Evolutionary conservation across 2,329 filamentous ascomycete species (phyloP), one percentile per base, ranked within the genome.

Genomic region (Proliferodiscus dingleyae): DNA sequence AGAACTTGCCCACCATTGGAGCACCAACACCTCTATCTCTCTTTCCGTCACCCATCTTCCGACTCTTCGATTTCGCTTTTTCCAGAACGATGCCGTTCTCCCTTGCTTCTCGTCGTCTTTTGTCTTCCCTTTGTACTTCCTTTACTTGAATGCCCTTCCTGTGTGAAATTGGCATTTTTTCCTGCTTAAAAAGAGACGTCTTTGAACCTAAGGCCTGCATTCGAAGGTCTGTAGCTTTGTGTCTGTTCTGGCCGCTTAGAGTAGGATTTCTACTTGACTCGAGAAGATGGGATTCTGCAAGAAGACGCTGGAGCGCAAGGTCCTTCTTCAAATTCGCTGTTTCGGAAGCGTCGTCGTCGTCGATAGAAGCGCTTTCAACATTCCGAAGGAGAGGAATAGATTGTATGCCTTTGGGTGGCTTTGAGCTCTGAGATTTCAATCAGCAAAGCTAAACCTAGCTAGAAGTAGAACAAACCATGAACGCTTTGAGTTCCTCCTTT

Each of bases 21-120:
- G 80, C 81, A 52, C 87, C 88, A 29, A 95, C 80, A 0, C 78
- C 71, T 64, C 80, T 69, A 52, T 80, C 72, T 66, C 77, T 68
- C 62, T 64, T 64, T 54, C 57, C 62, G 41, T 63, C 54, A 48
- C 60, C 47, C 38, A 64, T 72, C 43, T 68, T 69, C 44, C 64
- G 70, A 46, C 58, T 64, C 4, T 42, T 50, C 38, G 52, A 49
- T 41, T 52, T 61, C 28, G 64, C 68, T 50, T 72, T 74, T 71
- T 97, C 93, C 26, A 97, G 71, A 39, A 97, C 81, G 57, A 97
- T 83, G 5, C 91, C 93, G 58, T 91, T 95, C 72, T 97, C 91
- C 61, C 76, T 80, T 2, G 93, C 93, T 64, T 95, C 88, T 32
- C 72, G 74, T 29, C 91, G 73, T 41, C 91, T 71, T 69, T 77